These are phyloP conservation scores for Centrapalus pauciflorus DNA, from an alignment of 129 eudicot genomes.

Conservation along the genomic window DNA sequence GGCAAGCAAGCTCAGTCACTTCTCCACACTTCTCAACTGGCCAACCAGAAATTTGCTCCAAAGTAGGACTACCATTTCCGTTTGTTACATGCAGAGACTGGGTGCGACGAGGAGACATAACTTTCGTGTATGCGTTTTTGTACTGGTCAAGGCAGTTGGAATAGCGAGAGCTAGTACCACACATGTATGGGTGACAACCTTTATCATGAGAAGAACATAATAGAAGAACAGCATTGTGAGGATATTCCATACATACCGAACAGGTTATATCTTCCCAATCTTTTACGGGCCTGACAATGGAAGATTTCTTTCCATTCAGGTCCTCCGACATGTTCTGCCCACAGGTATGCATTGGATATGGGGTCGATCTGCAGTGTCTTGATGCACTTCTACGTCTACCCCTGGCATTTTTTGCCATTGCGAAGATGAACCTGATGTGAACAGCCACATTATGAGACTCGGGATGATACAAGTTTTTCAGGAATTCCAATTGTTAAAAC, in stretches of 20 bases:
- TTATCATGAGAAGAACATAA: constrained; percentile 84
- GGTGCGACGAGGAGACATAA: constrained; percentile 14
- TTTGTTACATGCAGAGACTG: constrained; percentile 22
- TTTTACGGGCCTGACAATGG: constrained; percentile 39
- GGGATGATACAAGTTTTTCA: background rate
- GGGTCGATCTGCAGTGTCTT: constrained; percentile 57
- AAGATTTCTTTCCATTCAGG: constrained; percentile 28
- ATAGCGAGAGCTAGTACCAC: constrained; percentile 83
- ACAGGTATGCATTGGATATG: constrained; percentile 44
- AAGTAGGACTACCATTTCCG: constrained; percentile 18
- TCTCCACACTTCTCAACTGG: constrained; percentile 43
- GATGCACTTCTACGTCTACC: constrained; percentile 74
- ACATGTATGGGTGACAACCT: constrained; percentile 97
- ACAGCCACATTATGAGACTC: constrained; percentile 9
- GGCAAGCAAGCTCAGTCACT: constrained; percentile 65
- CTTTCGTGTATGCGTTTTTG: constrained; percentile 71
- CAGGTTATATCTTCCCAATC: constrained; percentile 96
- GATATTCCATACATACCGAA: constrained; percentile 93
- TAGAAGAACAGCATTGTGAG: constrained; percentile 95
- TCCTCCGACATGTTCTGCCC: constrained; percentile 15
- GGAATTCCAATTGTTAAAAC: background rate
- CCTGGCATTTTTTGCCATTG: constrained; percentile 78
- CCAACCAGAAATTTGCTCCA: constrained; percentile 34
- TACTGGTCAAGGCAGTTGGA: constrained; percentile 95
- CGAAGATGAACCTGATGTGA: constrained; percentile 16